Base-by-base conservation (phyloP, 768 basidiomycete genomes). In the Collybiopsis luxurians region DNA sequence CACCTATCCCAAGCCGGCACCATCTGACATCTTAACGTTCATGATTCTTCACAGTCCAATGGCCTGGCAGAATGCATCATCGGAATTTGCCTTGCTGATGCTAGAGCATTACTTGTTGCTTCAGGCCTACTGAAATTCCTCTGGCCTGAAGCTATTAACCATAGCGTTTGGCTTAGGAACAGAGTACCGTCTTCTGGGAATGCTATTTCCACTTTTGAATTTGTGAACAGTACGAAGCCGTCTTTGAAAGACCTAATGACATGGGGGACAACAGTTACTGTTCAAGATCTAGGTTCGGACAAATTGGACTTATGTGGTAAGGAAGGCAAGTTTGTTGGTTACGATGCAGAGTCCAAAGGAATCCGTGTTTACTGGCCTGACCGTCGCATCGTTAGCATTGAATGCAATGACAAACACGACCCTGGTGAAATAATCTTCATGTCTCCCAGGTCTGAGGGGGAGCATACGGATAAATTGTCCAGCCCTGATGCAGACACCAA, bases 11-110 rank as follows among this genome's bases (percentile, higher is more conserved):
- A n/a, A n/a, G n/a, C n/a, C n/a, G n/a, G n/a, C n/a, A n/a, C n/a
- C n/a, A n/a, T n/a, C n/a, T n/a, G n/a, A n/a, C n/a, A n/a, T n/a
- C n/a, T n/a, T n/a, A n/a, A n/a, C n/a, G n/a, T n/a, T n/a, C n/a
- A n/a, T n/a, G n/a, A 74, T 59, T 65, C 67, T 17, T 71, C 73
- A 13, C 61, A 63, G 30, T 68, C 66, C 43, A 72, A 74, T 57
- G 69, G 72, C 17, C 62, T 60, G 17, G 59, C 67, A 3, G 69
- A 74, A 61, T 57, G 63, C 10, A 63, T 59, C 26, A 69, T n/a
- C n/a, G n/a, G n/a, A n/a, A n/a, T n/a, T n/a, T n/a, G n/a, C n/a
- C n/a, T n/a, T n/a, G n/a, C 69, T 42, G 54, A 67, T n/a, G 59
- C 62, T 23, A 60, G 60, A 47, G 67, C 70, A 2, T 69, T 76